Evolutionary conservation across 768 basidiomycete genomes (phyloP).

Genomic region (Tylopilus plumbeoviolaceoides): DNA sequence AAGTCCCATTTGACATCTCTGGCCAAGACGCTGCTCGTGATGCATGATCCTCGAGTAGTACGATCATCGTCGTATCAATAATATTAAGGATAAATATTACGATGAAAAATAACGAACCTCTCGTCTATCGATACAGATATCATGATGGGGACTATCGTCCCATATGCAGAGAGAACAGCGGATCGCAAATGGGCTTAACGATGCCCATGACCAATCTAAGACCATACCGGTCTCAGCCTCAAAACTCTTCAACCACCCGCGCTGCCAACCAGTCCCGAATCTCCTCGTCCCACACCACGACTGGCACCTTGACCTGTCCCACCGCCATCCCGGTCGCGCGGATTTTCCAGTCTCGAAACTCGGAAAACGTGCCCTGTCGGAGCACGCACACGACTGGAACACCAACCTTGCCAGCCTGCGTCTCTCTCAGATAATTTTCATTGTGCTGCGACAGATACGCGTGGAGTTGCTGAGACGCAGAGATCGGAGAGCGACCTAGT

Average conservation of each 20-base stretch:
- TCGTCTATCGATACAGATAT: no score
- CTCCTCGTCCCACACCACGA: slow-evolving; percentile 14
- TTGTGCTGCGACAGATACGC: slow-evolving; percentile 9
- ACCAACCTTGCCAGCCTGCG: slow-evolving; percentile 2
- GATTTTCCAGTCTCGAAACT: slow-evolving; percentile 21
- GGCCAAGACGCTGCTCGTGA: no score
- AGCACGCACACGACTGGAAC: slow-evolving; percentile 16
- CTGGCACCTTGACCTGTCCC: slow-evolving; percentile 20
- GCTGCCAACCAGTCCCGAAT: slow-evolving; percentile 14
- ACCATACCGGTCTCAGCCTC: background rate
- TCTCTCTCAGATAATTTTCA: slow-evolving; percentile 16
- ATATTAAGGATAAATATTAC: no score
- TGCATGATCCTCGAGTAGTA: no score
- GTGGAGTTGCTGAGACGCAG: slow-evolving; percentile 6
- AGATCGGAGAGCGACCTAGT: background rate
- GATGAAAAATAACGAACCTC: no score
- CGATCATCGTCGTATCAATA: no score
- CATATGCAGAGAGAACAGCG: no score
- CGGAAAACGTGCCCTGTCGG: slow-evolving; percentile 16
- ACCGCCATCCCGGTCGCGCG: slow-evolving; percentile 11
- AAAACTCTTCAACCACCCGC: slow-evolving; percentile 14
- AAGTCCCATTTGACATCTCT: no score
- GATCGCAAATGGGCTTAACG: no score
- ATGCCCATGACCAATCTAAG: no score
- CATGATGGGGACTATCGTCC: background rate